Conservation (phyloP, 2,329 filamentous ascomycete genomes). For the Fusarium sp. region DNA sequence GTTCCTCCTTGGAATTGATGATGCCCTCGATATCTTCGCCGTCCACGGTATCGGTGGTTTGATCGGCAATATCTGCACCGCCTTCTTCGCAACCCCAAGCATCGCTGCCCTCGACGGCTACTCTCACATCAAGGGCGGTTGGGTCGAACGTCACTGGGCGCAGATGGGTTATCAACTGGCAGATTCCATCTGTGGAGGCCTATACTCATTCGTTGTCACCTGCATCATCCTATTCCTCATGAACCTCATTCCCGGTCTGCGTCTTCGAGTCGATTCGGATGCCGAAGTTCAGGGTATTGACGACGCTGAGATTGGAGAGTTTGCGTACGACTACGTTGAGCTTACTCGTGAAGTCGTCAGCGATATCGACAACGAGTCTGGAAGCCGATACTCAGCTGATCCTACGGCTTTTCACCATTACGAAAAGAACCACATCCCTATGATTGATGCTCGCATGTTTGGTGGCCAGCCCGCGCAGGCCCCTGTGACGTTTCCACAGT, state of each 20-base stretch:
- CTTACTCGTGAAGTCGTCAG: constrained; percentile 68
- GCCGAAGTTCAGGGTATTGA: constrained; percentile 87
- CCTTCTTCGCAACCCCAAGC: constrained; percentile 85
- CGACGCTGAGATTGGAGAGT: constrained; percentile 91
- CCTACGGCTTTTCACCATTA: constrained; percentile 52
- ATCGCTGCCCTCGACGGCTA: constrained; percentile 82
- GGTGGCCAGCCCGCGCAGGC: constrained; percentile 39
- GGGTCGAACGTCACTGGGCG: constrained; percentile 84
- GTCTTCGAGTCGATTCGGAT: constrained; percentile 77
- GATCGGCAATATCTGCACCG: constrained; percentile 81
- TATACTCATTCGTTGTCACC: constrained; percentile 81
- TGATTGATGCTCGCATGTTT: constrained; percentile 57
- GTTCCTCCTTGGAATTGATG: constrained; percentile 81
- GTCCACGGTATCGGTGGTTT: constrained; percentile 82
- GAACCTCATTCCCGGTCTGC: constrained; percentile 79
- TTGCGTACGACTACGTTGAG: constrained; percentile 95
- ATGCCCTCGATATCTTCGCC: constrained; percentile 89
- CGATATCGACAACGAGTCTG: constrained; percentile 56
- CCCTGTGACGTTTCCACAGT: constrained; percentile 38
- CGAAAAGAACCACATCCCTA: constrained; percentile 60
- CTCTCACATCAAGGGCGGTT: constrained; percentile 75
- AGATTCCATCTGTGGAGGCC: constrained; percentile 78
- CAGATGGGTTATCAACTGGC: constrained; percentile 87
- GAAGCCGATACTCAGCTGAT: constrained; percentile 55
- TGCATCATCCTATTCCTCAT: constrained; percentile 82